Evolutionary conservation across 768 basidiomycete species (phyloP).

Genomic region (Multifurca ochricompacta): DNA sequence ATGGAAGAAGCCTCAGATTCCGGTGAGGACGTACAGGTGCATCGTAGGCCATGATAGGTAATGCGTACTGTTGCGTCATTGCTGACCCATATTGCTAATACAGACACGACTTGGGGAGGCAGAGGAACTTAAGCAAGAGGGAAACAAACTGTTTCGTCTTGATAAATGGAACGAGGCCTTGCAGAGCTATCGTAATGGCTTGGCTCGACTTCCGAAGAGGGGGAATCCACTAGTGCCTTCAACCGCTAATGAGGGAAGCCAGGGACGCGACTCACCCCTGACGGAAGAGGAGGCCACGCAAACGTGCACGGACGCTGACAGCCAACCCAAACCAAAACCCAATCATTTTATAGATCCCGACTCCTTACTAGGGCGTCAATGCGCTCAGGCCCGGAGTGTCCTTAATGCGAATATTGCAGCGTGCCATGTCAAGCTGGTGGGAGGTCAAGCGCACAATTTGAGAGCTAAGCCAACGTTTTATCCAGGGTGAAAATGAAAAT

Average conservation of each 20-base stretch:
- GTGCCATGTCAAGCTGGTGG: conserved; percentile 71
- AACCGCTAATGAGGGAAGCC: conserved; percentile 19
- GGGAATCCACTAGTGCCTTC: conserved; percentile 18
- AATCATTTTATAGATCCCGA: conserved; percentile 21
- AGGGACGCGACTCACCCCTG: conserved; percentile 18
- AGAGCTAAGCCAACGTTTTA: not conserved
- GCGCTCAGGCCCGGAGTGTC: conserved; percentile 56
- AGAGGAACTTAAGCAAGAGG: conserved; percentile 60
- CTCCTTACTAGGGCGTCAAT: conserved; percentile 36
- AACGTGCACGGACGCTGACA: conserved; percentile 17
- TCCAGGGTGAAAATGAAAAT: conserved; percentile 15
- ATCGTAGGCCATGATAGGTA: not conserved
- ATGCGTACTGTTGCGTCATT: not conserved
- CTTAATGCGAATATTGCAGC: conserved; percentile 86
- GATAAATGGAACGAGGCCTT: conserved; percentile 65
- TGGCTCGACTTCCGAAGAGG: conserved; percentile 57
- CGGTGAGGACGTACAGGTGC: conserved; percentile 1
- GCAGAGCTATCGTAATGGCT: conserved; percentile 56
- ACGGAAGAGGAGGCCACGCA: conserved; percentile 22
- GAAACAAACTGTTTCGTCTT: conserved; percentile 65
- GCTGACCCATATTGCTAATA: not conserved
- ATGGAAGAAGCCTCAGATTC: not conserved
- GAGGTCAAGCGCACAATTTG: conserved; percentile 21
- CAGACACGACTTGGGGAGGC: conserved; percentile 45
- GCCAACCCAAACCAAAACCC: conserved; percentile 20